These are phyloP conservation scores for Cryphonectria parasitica DNA, from an alignment of 2,329 filamentous ascomycete genomes.

Conservation along the genomic window DNA sequence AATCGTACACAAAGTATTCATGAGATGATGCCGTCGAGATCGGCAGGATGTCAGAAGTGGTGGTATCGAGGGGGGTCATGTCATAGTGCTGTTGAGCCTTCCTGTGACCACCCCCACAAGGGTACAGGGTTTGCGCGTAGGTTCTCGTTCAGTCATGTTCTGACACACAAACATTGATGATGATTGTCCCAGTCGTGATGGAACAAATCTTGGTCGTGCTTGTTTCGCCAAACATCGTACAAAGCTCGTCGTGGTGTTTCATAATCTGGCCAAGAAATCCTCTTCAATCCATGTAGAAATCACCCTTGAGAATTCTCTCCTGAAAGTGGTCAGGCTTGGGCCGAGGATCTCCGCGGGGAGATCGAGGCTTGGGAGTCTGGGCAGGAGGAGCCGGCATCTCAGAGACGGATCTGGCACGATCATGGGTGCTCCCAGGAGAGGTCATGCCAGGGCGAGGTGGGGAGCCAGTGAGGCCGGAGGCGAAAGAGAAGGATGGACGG, in stretches of 20 bases:
- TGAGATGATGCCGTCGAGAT: not conserved
- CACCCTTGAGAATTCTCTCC: constrained; percentile 94
- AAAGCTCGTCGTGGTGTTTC: constrained; percentile 1
- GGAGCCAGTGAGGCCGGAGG: constrained; percentile 47
- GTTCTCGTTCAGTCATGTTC: not conserved
- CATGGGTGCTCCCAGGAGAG: constrained; percentile 50
- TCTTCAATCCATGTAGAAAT: constrained; percentile 95
- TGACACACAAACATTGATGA: not conserved
- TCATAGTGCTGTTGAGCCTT: not conserved
- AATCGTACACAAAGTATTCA: constrained; percentile 1
- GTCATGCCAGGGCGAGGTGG: constrained; percentile 43
- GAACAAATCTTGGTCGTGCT: not conserved
- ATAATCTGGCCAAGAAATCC: not conserved
- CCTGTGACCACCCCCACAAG: not conserved
- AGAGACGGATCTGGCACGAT: constrained; percentile 71
- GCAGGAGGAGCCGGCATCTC: constrained; percentile 63
- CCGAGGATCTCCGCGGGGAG: constrained; percentile 44
- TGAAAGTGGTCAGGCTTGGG: constrained; percentile 91
- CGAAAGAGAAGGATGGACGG: constrained; percentile 63
- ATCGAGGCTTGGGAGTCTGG: constrained; percentile 53
- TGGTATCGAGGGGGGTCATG: not conserved
- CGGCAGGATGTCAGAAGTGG: not conserved
- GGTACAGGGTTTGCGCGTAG: not conserved
- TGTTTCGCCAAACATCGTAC: constrained; percentile 9
- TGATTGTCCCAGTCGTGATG: not conserved